Conservation (phyloP, 768 basidiomycete genomes). For the Calocera viscosa region DNA sequence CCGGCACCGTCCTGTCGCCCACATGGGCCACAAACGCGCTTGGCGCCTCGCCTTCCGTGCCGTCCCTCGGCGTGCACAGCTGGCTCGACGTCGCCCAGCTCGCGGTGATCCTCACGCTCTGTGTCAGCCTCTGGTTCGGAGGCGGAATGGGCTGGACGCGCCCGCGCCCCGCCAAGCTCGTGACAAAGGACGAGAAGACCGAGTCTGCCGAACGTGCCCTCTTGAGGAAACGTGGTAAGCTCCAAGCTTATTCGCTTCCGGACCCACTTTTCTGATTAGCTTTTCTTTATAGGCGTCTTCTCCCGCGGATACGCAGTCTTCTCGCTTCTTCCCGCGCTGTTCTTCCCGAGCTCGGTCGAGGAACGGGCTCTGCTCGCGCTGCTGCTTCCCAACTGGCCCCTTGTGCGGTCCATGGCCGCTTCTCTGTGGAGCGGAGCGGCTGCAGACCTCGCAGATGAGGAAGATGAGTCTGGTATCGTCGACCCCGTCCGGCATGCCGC, state of each 20-base stretch:
- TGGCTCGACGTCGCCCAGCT: slow-evolving; percentile 5
- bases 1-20: not conserved
- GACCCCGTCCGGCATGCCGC: not conserved
- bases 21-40: not conserved
- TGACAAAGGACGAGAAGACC: not conserved
- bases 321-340: slow-evolving; percentile 4
- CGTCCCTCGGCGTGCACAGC: not conserved
- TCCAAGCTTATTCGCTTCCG: not conserved
- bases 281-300: slow-evolving; percentile 4
- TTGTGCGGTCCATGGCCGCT: not conserved
- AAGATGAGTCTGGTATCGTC: not conserved
- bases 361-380: not conserved
- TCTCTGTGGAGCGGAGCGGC: not conserved
- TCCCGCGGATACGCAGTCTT: not conserved
- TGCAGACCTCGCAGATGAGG: not conserved
- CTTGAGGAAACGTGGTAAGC: not conserved
- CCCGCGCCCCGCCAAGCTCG: not conserved
- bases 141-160: not conserved
- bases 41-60: not conserved
- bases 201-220: not conserved
- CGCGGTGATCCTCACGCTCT: not conserved
- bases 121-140: not conserved
- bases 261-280: not conserved
- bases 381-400: not conserved
- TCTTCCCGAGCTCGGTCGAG: slow-evolving; percentile 1